These are phyloP conservation scores for Amanita phalloides DNA, from an alignment of 768 basidiomycete genomes.

Conservation along the genomic window DNA sequence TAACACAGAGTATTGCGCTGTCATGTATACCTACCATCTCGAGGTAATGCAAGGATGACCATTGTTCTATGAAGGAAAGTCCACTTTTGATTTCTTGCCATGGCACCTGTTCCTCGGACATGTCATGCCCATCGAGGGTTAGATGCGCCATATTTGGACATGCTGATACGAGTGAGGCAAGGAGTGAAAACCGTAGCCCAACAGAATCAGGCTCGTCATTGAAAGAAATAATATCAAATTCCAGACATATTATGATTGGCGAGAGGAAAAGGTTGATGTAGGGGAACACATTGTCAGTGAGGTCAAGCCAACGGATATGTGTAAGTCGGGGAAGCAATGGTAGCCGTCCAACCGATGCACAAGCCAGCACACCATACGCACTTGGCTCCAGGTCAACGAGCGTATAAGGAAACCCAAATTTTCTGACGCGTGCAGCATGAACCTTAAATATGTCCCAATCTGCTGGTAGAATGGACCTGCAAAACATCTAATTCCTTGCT, in stretches of 20 bases:
- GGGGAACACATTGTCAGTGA: background rate
- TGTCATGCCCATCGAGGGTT: background rate
- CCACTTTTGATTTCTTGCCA: background rate
- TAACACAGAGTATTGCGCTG: background rate
- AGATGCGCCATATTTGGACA: background rate
- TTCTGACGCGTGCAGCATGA: background rate
- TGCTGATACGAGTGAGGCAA: background rate
- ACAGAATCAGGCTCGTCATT: background rate
- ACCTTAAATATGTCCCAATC: background rate
- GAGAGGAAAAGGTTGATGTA: constrained; percentile 3
- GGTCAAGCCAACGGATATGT: background rate
- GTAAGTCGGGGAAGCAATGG: background rate
- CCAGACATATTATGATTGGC: background rate
- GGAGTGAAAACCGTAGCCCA: background rate
- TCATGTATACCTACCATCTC: background rate
- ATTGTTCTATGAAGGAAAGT: background rate
- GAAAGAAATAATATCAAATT: background rate
- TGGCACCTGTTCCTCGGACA: too few relatives aligned
- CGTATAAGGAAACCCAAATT: background rate
- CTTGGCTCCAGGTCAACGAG: background rate
- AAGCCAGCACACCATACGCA: background rate
- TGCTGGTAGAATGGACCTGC: background rate
- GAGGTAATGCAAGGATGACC: background rate
- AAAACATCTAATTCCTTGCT: background rate
- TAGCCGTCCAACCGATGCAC: background rate